Base-by-base conservation (phyloP, 2,329 filamentous ascomycete species). In the Aspergillus fischeri region DNA sequence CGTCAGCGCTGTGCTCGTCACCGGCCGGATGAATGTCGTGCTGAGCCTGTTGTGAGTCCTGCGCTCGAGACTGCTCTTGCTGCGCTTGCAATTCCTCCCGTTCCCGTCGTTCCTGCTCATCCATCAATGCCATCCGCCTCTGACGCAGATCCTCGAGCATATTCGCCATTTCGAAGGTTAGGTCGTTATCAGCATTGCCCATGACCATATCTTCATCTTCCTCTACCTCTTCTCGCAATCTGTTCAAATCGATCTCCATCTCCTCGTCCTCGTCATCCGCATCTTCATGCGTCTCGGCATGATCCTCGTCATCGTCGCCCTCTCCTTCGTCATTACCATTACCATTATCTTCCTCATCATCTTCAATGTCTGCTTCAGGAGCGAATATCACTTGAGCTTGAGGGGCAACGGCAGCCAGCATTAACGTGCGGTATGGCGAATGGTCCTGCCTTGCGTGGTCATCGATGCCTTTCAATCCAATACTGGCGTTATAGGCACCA, bases 391-490 rank as follows among this genome's bases (percentile, higher is more conserved):
- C 68, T 27, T 75, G 69, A 20, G 80, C 74, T 50, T 75, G 72
- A 11, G 74, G 68, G n/a, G 74, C 72, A 41, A 77, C 66, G 24
- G 67, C 72, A 51, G 44, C 44, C 21, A 76, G 66, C 65, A 77
- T 70, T 59, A 78, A 65, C 53, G 77, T 69, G 7, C 74, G 71
- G 38, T 63, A 75, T 62, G 62, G 67, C 2, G 69, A 60, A 35
- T 65, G 65, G n/a, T 89, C 86, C 47, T 88, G 80, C 49, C 79
- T 78, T 62, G 90, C 86, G 65, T 95, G 90, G 67, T 96, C 91
- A 69, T 94, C 89, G 25, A 96, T 87, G 9, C 91, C 91, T 63
- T 87, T 84, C 69, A 86, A 84, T 14, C 90, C 91, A 60, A 94
- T 87, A 60, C 85, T 83, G 21, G 86, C 88, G 71, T 97, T 93